phyloP scores from a whole-genome alignment of 371 early-diverging fungal species.

The Mucor racemosus region DNA sequence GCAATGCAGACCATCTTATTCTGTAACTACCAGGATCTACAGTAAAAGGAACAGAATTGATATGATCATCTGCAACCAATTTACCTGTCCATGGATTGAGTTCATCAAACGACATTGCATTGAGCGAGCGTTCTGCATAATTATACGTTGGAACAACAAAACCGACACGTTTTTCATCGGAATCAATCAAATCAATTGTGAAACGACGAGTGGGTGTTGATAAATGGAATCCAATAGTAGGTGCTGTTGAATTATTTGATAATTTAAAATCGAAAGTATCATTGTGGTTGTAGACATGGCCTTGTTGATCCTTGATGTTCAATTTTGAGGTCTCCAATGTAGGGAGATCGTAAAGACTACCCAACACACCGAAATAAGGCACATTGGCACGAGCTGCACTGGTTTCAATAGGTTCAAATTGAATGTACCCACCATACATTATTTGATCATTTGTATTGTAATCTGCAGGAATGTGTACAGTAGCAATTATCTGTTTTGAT shows the following conservation, averaged over 20 bases:
- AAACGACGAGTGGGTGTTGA: slow-evolving; percentile 16
- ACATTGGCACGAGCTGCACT: slow-evolving; percentile 21
- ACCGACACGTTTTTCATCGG: slow-evolving; percentile 4
- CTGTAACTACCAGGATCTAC: slow-evolving; percentile 11
- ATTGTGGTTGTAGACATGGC: background rate
- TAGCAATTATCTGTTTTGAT: background rate
- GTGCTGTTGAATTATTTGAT: slow-evolving; percentile 12
- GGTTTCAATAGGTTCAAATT: slow-evolving; percentile 16
- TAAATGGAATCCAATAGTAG: slow-evolving; percentile 15
- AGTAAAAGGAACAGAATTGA: slow-evolving; percentile 1
- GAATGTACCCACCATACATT: slow-evolving; percentile 47
- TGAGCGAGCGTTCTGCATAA: slow-evolving; percentile 14
- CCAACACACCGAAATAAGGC: slow-evolving; percentile 63
- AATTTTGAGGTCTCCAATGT: slow-evolving; percentile 37
- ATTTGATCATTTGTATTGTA: slow-evolving; percentile 11
- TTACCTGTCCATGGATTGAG: slow-evolving; percentile 18
- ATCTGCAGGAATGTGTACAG: slow-evolving; percentile 4
- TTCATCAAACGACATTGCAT: background rate
- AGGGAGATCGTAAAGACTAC: slow-evolving; percentile 50
- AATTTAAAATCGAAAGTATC: slow-evolving; percentile 13
- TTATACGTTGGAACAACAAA: slow-evolving; percentile 8
- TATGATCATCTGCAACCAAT: background rate
- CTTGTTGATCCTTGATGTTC: slow-evolving; percentile 7
- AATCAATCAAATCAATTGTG: slow-evolving; percentile 9
- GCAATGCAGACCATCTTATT: slow-evolving; percentile 16